These are phyloP conservation scores for Lasiodiplodia hormozganensis DNA, from an alignment of 2,329 filamentous ascomycete genomes.

Conservation along the genomic window DNA sequence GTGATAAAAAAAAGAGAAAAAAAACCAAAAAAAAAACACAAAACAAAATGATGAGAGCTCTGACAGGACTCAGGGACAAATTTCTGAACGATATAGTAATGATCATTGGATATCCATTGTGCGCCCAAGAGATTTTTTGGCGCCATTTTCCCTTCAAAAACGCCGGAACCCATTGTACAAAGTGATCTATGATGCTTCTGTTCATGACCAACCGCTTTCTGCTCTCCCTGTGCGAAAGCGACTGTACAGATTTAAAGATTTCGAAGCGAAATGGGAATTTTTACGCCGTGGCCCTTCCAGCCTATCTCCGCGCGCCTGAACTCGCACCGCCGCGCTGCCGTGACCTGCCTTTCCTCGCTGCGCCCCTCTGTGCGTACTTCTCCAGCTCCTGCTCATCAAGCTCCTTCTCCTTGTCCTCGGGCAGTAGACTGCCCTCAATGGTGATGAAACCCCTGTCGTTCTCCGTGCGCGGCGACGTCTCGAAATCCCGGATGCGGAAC, in stretches of 20 bases:
- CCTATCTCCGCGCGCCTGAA: slow-evolving; percentile 11
- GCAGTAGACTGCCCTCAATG: slow-evolving; percentile 86
- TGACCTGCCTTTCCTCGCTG: slow-evolving; percentile 16
- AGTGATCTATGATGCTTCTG: slow-evolving; percentile 21
- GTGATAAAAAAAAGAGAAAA: not conserved
- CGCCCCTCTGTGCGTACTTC: slow-evolving; percentile 23
- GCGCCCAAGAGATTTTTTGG: slow-evolving; percentile 14
- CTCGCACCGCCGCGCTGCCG: slow-evolving; percentile 3
- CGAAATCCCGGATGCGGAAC: slow-evolving; percentile 85
- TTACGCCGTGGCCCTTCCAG: not conserved
- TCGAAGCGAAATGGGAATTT: not conserved
- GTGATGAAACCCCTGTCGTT: slow-evolving; percentile 79
- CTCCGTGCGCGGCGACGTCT: slow-evolving; percentile 69
- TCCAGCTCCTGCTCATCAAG: slow-evolving; percentile 27
- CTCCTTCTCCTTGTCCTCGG: slow-evolving; percentile 68
- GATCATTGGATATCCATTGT: slow-evolving; percentile 25
- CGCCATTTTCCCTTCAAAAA: slow-evolving; percentile 8
- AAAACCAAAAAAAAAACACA: not conserved
- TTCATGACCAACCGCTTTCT: slow-evolving; percentile 15
- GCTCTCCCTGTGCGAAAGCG: slow-evolving; percentile 1
- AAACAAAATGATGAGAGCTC: not conserved
- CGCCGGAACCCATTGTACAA: slow-evolving; percentile 9
- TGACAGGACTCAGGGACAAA: not conserved
- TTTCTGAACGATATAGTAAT: slow-evolving; percentile 22
- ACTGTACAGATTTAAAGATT: not conserved